Base-by-base conservation (phyloP, 2,329 filamentous ascomycete species). In the Diaporthe longicolla region DNA sequence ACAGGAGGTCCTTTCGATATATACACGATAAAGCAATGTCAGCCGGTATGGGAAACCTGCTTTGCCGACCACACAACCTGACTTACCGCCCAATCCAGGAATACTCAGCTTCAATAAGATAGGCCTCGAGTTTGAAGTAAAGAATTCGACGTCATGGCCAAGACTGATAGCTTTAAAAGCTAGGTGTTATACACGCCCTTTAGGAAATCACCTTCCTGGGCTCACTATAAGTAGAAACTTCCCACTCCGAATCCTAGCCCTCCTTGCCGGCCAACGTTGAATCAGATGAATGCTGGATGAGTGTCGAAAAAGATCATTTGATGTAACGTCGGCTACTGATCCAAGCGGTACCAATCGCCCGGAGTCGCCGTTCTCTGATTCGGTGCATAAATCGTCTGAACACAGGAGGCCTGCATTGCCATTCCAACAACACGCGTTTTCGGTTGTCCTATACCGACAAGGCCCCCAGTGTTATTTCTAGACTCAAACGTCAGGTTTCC, bases 311-410 rank as follows among this genome's bases (percentile, higher is more conserved):
- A 45, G 0, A 32, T 10, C 19, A 32, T 32, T 26, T 9, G 26
- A 65, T 65, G 40, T 15, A 48, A 48, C 59, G 21, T 65, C 59
- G 59, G 40, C 15, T 32, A 17, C 48, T 19, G 29, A 24, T 24
- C 24, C n/a, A 48, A 17, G 21, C 2, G 10, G 26, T 48, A 2
- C 40, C 19, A 13, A 15, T 21, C 15, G 26, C n/a, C 58, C 58
- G 58, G 37, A 61, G 19, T 43, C 13, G 15, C 37, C 58, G 37
- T 43, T 48, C n/a, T n/a, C 24, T 48, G 26, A 21, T 15, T 29
- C 10, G 29, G 11, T 32, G 59, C 59, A 48, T 65, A 32, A 65
- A 48, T 65, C 59, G 10, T 65, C 59, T 32, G 10, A 65, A 48
- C 26, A 1, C n/a, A 5, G n/a, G 29, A 17, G 59, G n/a, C 6